Conservation (phyloP, 768 basidiomycete genomes). For the Russula earlei region DNA sequence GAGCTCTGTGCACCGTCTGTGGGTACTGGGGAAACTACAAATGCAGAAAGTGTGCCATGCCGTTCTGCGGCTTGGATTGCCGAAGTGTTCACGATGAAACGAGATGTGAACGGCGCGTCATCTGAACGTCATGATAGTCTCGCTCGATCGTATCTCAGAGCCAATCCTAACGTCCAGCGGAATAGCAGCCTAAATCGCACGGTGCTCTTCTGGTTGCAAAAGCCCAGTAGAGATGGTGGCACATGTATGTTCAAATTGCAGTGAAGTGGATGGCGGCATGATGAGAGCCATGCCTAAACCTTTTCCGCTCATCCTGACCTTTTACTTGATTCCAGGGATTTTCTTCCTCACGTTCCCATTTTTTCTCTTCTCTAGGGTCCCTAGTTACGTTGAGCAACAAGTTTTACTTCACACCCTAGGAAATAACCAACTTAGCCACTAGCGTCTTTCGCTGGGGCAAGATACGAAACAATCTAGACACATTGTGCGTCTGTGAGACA, state of each 20-base stretch:
- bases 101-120: conserved; percentile 64
- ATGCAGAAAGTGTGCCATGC: conserved; percentile 67
- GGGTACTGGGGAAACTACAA: conserved; percentile 77
- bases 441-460: background rate
- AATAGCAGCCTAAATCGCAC: background rate
- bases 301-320: background rate
- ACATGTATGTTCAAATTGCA: no score
- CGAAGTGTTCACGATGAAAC: conserved; percentile 69
- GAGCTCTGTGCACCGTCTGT: conserved; percentile 75
- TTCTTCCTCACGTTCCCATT: background rate
- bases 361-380: background rate
- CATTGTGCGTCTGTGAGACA: no score
- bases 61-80: conserved; percentile 69
- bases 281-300: background rate
- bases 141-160: background rate
- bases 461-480: background rate
- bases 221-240: no score
- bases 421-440: background rate
- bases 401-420: background rate
- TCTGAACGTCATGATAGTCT: conserved; percentile 28
- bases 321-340: background rate
- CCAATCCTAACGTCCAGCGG: background rate
- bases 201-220: no score
- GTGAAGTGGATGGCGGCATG: no score
- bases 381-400: background rate